Evolutionary conservation across 2,329 filamentous ascomycete genomes (phyloP).

Genomic region (Aspergillus sp.): DNA sequence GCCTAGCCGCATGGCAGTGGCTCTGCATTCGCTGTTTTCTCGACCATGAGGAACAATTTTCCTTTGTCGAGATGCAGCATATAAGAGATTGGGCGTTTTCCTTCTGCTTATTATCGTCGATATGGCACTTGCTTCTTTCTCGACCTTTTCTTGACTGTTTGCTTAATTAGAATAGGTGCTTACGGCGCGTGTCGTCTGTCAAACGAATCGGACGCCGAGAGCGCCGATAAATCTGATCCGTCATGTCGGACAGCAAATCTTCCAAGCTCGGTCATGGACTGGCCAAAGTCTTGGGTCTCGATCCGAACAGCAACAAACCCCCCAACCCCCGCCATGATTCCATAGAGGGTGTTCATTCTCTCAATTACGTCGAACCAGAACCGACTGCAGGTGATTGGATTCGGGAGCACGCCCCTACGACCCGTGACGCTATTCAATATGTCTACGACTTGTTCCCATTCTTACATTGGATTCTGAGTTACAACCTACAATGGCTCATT

Average conservation of each 20-base stretch:
- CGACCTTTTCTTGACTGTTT: background rate
- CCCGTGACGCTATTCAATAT: slow-evolving; percentile 38
- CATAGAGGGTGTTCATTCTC: background rate
- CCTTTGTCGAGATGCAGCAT: background rate
- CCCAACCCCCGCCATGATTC: background rate
- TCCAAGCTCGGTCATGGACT: slow-evolving; percentile 66
- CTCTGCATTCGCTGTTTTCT: background rate
- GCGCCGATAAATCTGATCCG: background rate
- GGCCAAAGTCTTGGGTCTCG: slow-evolving; percentile 66
- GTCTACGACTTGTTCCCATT: slow-evolving; percentile 79
- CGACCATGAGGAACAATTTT: background rate
- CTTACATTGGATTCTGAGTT: slow-evolving; percentile 79
- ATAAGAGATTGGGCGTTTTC: background rate
- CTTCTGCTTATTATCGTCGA: background rate
- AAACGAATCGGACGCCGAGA: background rate
- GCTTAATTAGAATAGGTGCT: background rate
- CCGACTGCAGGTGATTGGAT: background rate
- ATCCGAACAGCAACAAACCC: background rate
- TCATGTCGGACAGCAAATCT: slow-evolving; percentile 42
- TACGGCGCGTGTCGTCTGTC: background rate
- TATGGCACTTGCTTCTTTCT: background rate
- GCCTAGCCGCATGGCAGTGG: background rate
- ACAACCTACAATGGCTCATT: slow-evolving; percentile 87
- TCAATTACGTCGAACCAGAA: background rate
- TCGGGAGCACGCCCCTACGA: background rate